phyloP scores from a whole-genome alignment of 805 yeast genomes.

The Kuraishia borneana region DNA sequence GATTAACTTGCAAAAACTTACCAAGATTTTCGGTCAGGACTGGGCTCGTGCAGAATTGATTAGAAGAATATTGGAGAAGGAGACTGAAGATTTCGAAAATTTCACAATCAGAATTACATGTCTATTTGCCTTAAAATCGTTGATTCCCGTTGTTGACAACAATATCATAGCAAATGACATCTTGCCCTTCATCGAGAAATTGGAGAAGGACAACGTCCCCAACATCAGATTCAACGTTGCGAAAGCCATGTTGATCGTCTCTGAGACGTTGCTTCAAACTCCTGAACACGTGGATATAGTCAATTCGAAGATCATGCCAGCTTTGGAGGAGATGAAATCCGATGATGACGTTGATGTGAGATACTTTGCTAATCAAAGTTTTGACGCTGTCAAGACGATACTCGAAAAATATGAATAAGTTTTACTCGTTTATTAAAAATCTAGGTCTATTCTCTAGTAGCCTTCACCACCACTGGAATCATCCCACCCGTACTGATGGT shows the following conservation, averaged over 20 bases:
- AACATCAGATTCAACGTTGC: constrained; percentile 95
- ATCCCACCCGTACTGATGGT: constrained; percentile 57
- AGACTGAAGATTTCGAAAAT: constrained; percentile 34
- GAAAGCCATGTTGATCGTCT: constrained; percentile 58
- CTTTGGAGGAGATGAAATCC: constrained; percentile 48
- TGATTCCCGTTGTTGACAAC: constrained; percentile 60
- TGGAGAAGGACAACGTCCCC: constrained; percentile 78
- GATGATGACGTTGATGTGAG: constrained; percentile 88
- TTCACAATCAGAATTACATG: constrained; percentile 90
- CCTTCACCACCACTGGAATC: constrained; percentile 47
- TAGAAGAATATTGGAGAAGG: constrained; percentile 50
- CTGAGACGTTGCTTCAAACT: constrained; percentile 34
- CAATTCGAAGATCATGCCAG: constrained; percentile 44
- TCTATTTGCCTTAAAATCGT: constrained; percentile 73
- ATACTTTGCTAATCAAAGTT: constrained; percentile 66
- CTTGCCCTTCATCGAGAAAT: constrained; percentile 67
- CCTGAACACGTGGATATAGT: constrained; percentile 31
- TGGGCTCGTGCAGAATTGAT: constrained; percentile 89
- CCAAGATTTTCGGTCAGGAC: constrained; percentile 80
- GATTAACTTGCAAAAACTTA: constrained; percentile 62
- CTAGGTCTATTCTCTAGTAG: constrained; percentile 9
- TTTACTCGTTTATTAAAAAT: not conserved
- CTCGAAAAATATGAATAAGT: constrained; percentile 1
- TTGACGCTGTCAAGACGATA: constrained; percentile 21
- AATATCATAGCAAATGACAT: constrained; percentile 50